Conservation (phyloP, 306 rosid species). For the Potentilla sterilis region DNA sequence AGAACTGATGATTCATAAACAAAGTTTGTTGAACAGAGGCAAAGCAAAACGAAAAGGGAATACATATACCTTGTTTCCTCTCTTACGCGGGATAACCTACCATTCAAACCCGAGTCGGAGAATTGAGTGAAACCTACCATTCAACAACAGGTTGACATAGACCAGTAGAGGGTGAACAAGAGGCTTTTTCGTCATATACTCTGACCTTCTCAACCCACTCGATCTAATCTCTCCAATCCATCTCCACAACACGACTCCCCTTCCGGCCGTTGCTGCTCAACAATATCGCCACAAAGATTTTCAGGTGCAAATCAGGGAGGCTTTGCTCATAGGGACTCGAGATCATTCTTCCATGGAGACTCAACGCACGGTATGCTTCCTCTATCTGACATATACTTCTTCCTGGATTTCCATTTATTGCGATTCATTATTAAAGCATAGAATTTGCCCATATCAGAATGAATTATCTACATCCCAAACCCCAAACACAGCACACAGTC, state of each 20-base stretch:
- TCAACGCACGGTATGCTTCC: constrained; percentile 12
- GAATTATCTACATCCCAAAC: background rate
- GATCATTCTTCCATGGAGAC: background rate
- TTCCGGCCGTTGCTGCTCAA: background rate
- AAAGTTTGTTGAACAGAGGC: background rate
- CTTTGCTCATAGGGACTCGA: background rate
- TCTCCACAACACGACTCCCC: background rate
- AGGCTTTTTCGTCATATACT: background rate
- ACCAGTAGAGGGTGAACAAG: background rate
- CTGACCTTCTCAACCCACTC: background rate
- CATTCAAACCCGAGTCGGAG: constrained; percentile 9
- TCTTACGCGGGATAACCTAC: constrained; percentile 3
- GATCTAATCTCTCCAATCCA: background rate
- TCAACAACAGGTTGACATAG: constrained; percentile 6
- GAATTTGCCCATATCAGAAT: background rate
- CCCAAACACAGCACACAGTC: background rate
- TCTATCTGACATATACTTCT: background rate
- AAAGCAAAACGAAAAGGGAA: background rate
- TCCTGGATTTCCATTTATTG: background rate
- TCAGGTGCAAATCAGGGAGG: background rate
- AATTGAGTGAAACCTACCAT: constrained; percentile 20
- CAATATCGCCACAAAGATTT: background rate
- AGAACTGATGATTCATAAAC: background rate
- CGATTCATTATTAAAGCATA: background rate
- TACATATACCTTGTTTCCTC: background rate